Evolutionary conservation across 441 rosid species (phyloP), one percentile per base, ranked within the genome.

Genomic region (Theobroma grandiflorum): DNA sequence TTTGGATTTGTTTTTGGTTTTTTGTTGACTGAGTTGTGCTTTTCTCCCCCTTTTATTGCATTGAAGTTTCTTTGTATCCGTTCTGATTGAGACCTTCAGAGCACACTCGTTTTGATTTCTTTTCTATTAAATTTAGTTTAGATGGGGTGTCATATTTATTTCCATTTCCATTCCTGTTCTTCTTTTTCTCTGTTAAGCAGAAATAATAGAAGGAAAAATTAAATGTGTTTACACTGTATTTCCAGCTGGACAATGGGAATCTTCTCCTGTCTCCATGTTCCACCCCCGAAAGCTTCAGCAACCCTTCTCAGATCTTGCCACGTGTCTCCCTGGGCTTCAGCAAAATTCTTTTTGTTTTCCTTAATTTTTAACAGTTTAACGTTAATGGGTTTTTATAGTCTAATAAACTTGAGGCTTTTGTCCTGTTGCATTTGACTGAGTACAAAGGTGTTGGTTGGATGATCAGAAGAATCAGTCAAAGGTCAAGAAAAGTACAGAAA

Each of bases 1-100:
- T 53, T 40, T 20, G 38, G 62, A 43, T 31, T 49, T 70, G 22
- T 22, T 66, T 72, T 77, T 86, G 71, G 73, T 66, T 55, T 75
- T 71, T 78, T 76, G 84, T 82, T 68, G 83, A 75, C 80, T 68
- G 81, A 75, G 66, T 59, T 77, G 65, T 79, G 69, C 62, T 55
- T 84, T 79, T 79, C 67, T 64, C 37, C 66, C 50, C 53, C 43
- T 75, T 35, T 16, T 35, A 37, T 18, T 6, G 62, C 79, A 31
- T 71, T 86, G 74, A 70, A 79, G 72, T 74, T 84, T 78, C 80
- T 71, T 55, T 52, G 76, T 52, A 78, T 72, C 79, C 79, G 76
- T 83, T 76, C 80, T 53, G 86, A 81, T 63, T 37, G 77, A 7
- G 79, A 81, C 83, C 18, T 38, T 16, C 52, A 20, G 50, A 33